Percentiles rank a stretch among this genome's conserved stretches.
These are phyloP conservation scores for Solanum arcanum DNA, from an alignment of 257 asterid species.

Conservation along the genomic window DNA sequence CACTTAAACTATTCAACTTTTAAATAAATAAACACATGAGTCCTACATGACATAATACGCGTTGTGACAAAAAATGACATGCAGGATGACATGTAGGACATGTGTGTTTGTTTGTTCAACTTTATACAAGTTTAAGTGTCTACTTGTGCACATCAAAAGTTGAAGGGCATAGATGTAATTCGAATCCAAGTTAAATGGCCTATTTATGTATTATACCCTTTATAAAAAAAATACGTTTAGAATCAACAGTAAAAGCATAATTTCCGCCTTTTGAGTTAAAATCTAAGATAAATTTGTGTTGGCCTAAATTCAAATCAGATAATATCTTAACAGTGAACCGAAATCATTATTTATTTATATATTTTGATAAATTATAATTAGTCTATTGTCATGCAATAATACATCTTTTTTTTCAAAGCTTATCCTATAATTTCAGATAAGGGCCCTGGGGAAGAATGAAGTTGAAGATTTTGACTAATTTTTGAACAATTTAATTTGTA, in stretches of 20 bases:
- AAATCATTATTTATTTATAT: not conserved
- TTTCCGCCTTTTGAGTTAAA: fast-evolving
- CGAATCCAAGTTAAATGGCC: fast-evolving
- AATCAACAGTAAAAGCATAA: not conserved
- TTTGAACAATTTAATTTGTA: not conserved
- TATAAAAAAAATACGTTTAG: fast-evolving
- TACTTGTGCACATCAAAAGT: too few relatives aligned
- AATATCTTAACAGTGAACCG: not conserved
- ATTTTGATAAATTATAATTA: not conserved
- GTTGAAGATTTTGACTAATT: not conserved
- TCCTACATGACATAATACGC: too few relatives aligned
- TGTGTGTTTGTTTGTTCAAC: too few relatives aligned
- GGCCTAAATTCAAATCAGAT: fast-evolving
- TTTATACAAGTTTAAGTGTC: too few relatives aligned
- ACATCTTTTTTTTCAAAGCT: not conserved
- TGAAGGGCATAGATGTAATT: too few relatives aligned
- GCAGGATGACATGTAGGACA: too few relatives aligned
- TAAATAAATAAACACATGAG: too few relatives aligned
- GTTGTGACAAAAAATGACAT: too few relatives aligned
- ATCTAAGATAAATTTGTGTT: not conserved
- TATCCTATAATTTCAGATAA: not conserved
- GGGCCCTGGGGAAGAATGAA: not conserved
- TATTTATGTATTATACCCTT: too few relatives aligned
- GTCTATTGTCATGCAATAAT: not conserved
- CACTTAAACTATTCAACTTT: too few relatives aligned